phyloP scores from a whole-genome alignment of 495 filamentous ascomycete species.

The Penicillium verhagenii region DNA sequence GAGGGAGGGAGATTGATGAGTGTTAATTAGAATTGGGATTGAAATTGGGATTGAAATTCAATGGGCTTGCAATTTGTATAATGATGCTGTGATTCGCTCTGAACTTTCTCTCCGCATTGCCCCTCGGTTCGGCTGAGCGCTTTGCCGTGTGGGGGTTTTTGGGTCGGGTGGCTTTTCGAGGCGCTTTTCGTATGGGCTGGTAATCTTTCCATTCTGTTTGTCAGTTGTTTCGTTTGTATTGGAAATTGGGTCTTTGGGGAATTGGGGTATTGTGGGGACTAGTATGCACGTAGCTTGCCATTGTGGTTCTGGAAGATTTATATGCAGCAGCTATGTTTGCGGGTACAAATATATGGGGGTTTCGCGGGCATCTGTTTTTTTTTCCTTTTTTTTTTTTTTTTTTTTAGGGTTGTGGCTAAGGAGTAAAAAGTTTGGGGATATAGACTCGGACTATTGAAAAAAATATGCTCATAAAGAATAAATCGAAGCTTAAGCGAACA shows the following conservation, averaged over 20 bases:
- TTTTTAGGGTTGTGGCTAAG: no score
- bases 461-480: neutral
- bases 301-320: neutral
- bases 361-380: no score
- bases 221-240: neutral
- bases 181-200: neutral
- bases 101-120: constrained; percentile 12
- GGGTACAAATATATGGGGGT: no score
- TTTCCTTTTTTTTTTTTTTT: no score
- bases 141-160: constrained; percentile 19
- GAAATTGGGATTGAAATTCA: no score
- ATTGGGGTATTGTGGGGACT: neutral
- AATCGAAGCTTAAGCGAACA: neutral
- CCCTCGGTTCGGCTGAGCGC: constrained; percentile 19
- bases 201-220: constrained; percentile 1
- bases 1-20: no score
- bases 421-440: no score
- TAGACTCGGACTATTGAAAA: no score
- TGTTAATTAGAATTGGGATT: no score
- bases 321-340: neutral
- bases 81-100: constrained; percentile 4
- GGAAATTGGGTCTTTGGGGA: neutral
- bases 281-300: neutral
- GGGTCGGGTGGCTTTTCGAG: neutral
- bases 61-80: no score